A percentile compares a stretch with the other conserved stretches of the same genome.
These are phyloP conservation scores for Globisporangium lucens DNA, from an alignment of 352 stramenopile species.

Conservation along the genomic window DNA sequence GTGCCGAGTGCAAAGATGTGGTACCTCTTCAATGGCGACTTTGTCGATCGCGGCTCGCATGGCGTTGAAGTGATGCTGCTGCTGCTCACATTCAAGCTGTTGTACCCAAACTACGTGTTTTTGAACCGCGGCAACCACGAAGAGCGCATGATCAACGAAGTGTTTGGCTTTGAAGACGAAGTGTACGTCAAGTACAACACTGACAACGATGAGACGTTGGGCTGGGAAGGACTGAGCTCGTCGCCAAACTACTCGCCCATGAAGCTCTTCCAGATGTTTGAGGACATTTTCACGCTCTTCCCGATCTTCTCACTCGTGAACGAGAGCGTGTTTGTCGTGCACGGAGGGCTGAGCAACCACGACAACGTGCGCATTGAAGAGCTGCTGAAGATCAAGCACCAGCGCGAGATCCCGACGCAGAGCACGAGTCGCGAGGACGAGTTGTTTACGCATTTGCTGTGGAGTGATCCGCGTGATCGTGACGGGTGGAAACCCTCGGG, in stretches of 20 bases:
- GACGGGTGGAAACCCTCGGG: constrained; percentile 63
- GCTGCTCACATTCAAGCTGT: constrained; percentile 88
- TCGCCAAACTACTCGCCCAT: constrained; percentile 70
- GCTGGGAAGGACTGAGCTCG: constrained; percentile 52
- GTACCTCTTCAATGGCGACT: constrained; percentile 97
- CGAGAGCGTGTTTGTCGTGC: constrained; percentile 89
- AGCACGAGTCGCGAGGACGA: constrained; percentile 75
- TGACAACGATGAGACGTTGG: constrained; percentile 70
- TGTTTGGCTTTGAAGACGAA: constrained; percentile 87
- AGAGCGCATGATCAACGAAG: constrained; percentile 91
- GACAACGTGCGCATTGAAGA: constrained; percentile 88
- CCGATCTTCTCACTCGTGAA: constrained; percentile 91
- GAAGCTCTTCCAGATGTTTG: constrained; percentile 82
- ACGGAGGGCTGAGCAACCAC: constrained; percentile 89
- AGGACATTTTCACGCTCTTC: constrained; percentile 84
- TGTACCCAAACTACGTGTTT: constrained; percentile 88
- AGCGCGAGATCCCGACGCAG: constrained; percentile 87
- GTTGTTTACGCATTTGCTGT: constrained; percentile 90
- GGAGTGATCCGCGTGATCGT: constrained; percentile 85
- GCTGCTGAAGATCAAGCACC: constrained; percentile 77
- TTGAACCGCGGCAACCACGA: constrained; percentile 96
- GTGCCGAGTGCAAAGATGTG: constrained; percentile 84
- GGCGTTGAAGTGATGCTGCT: constrained; percentile 91
- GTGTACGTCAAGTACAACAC: constrained; percentile 79
- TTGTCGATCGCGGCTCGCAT: constrained; percentile 92